Evolutionary conservation across 129 eudicot species (phyloP).

Genomic region (Flaveria brownii): DNA sequence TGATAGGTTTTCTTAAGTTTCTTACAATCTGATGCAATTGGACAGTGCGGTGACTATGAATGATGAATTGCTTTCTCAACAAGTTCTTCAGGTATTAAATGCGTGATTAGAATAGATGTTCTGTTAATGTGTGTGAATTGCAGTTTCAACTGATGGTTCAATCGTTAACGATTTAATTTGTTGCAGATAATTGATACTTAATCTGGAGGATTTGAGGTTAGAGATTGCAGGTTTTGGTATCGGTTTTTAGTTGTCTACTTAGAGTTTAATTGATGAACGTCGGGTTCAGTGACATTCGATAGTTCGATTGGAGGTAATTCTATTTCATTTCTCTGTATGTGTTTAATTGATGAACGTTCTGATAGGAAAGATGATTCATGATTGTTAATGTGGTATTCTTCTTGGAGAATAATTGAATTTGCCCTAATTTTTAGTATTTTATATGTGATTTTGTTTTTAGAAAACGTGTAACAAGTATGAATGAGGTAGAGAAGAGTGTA

Average conservation of each 20-base stretch:
- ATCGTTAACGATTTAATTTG: neutral
- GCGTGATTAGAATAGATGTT: neutral
- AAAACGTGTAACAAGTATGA: constrained; percentile 28
- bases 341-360: neutral
- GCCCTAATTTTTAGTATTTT: neutral
- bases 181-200: neutral
- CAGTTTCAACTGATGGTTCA: constrained; percentile 7
- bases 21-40: constrained; percentile 14
- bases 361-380: constrained; percentile 17
- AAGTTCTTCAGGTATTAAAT: too few relatives aligned
- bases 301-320: constrained; percentile 22
- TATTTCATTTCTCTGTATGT: neutral
- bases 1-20: neutral
- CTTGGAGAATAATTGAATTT: constrained; percentile 16
- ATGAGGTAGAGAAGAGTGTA: constrained; percentile 49
- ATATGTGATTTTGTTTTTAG: neutral
- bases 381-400: constrained; percentile 10
- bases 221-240: neutral
- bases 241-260: neutral
- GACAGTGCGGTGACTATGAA: neutral
- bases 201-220: constrained; percentile 19
- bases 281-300: neutral
- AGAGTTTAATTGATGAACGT: constrained; percentile 23
- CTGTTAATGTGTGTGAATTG: constrained; percentile 23
- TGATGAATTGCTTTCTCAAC: too few relatives aligned